These are phyloP conservation scores for Thielaviopsis euricoi DNA, from an alignment of 2,329 filamentous ascomycete species.

Conservation along the genomic window DNA sequence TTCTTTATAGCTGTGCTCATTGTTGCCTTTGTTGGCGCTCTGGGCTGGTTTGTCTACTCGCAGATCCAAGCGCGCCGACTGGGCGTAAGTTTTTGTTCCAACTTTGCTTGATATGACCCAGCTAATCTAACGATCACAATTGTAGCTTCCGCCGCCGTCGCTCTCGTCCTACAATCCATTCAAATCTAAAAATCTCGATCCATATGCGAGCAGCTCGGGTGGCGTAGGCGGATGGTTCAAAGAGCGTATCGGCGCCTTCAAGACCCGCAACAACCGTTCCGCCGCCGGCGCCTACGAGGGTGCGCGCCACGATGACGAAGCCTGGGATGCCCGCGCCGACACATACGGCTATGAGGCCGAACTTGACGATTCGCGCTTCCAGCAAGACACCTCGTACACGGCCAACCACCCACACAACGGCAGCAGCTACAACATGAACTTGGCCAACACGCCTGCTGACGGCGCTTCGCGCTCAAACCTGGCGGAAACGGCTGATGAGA, in stretches of 20 bases:
- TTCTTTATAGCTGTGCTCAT: conserved; percentile 60
- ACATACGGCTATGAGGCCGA: conserved; percentile 29
- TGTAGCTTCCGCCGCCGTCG: conserved; percentile 51
- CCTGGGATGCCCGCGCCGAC: conserved; percentile 64
- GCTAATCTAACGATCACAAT: neutral
- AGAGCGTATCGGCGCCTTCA: conserved; percentile 45
- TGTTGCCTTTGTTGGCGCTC: conserved; percentile 36
- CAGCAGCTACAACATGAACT: conserved; percentile 32
- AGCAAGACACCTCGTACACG: conserved; percentile 9
- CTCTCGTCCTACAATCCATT: conserved; percentile 58
- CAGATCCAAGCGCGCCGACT: conserved; percentile 57
- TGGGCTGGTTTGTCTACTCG: conserved; percentile 54
- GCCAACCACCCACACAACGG: conserved; percentile 20
- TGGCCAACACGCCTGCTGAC: conserved; percentile 22
- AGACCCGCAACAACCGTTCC: conserved; percentile 47
- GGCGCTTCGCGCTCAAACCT: conserved; percentile 16
- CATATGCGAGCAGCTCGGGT: conserved; percentile 33
- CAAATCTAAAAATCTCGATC: conserved; percentile 31
- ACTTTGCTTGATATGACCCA: neutral
- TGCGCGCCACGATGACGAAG: conserved; percentile 47
- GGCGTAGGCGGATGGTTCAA: conserved; percentile 60
- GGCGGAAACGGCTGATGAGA: conserved; percentile 5
- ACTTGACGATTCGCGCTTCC: conserved; percentile 5
- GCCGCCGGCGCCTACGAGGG: conserved; percentile 58
- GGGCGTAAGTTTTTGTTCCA: conserved; percentile 34